A percentile compares a stretch with the other conserved stretches of the same genome.
Conservation (phyloP, 352 stramenopile species). For the Phytophthora idaei region DNA sequence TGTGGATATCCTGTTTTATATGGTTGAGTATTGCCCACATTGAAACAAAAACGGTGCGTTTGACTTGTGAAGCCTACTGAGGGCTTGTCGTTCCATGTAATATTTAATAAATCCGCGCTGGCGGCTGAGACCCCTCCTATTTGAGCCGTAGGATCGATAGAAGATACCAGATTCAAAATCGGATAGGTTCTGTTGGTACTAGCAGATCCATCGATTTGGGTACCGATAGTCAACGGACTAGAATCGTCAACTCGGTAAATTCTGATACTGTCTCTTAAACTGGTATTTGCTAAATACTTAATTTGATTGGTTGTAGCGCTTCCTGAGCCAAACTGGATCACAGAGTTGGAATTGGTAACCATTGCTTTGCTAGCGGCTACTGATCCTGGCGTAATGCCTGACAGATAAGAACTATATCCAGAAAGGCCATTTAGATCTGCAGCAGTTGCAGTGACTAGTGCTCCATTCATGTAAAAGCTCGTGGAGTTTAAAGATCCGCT, state of each 20-base stretch:
- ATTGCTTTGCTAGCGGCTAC: too few relatives aligned
- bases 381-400: too few relatives aligned
- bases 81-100: conserved; percentile 24
- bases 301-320: neutral
- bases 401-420: neutral
- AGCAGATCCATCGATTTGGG: neutral
- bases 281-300: neutral
- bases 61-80: conserved; percentile 21
- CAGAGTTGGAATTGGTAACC: too few relatives aligned
- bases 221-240: conserved; percentile 1
- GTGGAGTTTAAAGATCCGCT: too few relatives aligned
- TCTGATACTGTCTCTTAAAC: neutral
- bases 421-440: too few relatives aligned
- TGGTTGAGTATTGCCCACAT: conserved; percentile 25
- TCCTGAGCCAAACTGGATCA: too few relatives aligned
- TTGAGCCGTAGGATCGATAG: conserved; percentile 4
- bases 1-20: conserved; percentile 25
- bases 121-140: conserved; percentile 20
- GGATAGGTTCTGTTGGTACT: conserved; percentile 6
- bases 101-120: conserved; percentile 18
- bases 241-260: conserved; percentile 2
- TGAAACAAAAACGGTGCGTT: conserved; percentile 29
- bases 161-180: conserved; percentile 5
- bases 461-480: too few relatives aligned
- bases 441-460: too few relatives aligned